Evolutionary conservation across 2,329 filamentous ascomycete species (phyloP), one percentile per base, ranked within the genome.

Genomic region (Trichoderma afroharzianum): DNA sequence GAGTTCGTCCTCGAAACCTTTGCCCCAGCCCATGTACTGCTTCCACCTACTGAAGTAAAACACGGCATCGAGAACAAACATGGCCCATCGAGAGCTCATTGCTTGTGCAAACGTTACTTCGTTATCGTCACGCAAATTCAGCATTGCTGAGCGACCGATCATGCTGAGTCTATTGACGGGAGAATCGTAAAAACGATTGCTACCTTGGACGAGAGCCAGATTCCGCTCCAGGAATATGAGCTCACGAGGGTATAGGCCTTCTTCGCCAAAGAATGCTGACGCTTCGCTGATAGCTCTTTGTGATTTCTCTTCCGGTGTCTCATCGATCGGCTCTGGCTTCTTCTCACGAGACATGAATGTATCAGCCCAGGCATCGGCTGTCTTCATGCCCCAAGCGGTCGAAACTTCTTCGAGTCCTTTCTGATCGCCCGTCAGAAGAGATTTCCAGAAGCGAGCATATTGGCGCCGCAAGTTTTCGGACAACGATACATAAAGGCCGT

Each of bases 81-180:
- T 66, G 15, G 63, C 24, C 69, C 69, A 68, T 50, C 21, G 62
- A 5, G 69, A 71, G 28, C 63, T 6, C 36, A 71, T 7, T 6
- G 62, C 30, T 14, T 71, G 69, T 3, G n/a, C 36, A 26, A 71
- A 71, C 2, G 62, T 67, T 33, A 67, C 33, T 18, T 68, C 14
- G 15, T 24, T 39, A 11, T 71, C 69, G 11, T 71, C 53, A 1
- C 47, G 63, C 50, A 71, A 21, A 26, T 66, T 67, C 9, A 36
- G 63, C 63, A 71, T 71, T 14, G 69, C 69, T 24, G 69, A 71
- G 9, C 69, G 69, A 30, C 69, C 69, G 47, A 71, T 71, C 61
- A 71, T 66, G 33, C 69, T 63, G 6, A 71, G 61, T 12, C 69
- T 33, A 18, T 71, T 71, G 4, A 71, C 69, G 0, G 69, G 63